Conservation (phyloP, 768 basidiomycete genomes). For the Phlegmacium glaucopus region DNA sequence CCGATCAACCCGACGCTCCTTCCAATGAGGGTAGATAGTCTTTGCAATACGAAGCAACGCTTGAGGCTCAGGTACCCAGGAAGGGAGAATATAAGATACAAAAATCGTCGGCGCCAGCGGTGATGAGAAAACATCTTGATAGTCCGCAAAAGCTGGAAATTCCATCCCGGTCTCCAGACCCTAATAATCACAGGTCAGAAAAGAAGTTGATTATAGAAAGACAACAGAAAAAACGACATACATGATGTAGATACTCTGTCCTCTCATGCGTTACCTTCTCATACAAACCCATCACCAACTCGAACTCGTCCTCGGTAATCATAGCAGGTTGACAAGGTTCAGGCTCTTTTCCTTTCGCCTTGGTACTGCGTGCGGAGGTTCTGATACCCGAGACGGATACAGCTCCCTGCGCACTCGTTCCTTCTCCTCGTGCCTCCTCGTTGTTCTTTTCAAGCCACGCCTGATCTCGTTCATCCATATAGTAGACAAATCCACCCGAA, state of each 20-base stretch:
- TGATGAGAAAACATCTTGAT: constrained; percentile 62
- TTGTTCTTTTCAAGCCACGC: constrained; percentile 95
- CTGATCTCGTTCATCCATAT: constrained; percentile 94
- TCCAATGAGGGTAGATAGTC: constrained; percentile 86
- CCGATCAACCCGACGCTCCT: constrained; percentile 74
- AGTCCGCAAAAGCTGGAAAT: constrained; percentile 72
- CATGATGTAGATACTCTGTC: constrained; percentile 86
- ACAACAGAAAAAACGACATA: constrained; percentile 36
- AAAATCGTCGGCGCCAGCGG: constrained; percentile 62
- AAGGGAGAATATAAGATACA: constrained; percentile 63
- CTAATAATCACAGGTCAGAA: constrained; percentile 26
- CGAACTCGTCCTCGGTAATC: constrained; percentile 90
- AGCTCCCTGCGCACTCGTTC: constrained; percentile 75
- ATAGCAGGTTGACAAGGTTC: constrained; percentile 59
- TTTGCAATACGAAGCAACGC: constrained; percentile 66
- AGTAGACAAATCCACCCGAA: constrained; percentile 78
- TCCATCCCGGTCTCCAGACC: constrained; percentile 63
- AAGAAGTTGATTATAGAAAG: neutral
- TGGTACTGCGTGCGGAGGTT: constrained; percentile 63
- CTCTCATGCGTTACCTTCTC: constrained; percentile 90
- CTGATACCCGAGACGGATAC: constrained; percentile 38
- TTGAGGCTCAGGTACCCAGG: constrained; percentile 62
- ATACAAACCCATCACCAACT: constrained; percentile 91
- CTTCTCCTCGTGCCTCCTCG: constrained; percentile 80
- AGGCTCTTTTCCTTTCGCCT: constrained; percentile 83